These are phyloP conservation scores for Cladobotryum protrusum DNA, from an alignment of 2,329 filamentous ascomycete species.

Conservation along the genomic window DNA sequence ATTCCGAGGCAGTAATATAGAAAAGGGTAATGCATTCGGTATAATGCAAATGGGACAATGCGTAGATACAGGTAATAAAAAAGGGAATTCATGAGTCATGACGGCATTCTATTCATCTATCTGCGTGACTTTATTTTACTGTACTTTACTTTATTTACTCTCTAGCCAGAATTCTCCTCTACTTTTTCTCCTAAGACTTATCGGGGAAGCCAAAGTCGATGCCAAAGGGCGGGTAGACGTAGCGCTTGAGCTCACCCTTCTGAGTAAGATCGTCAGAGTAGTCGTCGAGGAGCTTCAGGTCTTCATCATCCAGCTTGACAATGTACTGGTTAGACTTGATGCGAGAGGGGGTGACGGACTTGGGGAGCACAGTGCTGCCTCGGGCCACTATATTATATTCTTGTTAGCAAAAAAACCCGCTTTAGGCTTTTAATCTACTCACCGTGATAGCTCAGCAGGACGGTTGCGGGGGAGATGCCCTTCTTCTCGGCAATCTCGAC, in stretches of 20 bases:
- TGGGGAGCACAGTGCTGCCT: constrained; percentile 65
- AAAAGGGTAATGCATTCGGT: no score
- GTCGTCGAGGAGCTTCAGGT: constrained; percentile 52
- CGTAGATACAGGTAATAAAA: no score
- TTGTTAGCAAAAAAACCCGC: background rate
- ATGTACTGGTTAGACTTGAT: constrained; percentile 66
- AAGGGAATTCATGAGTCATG: background rate
- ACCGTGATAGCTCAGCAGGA: constrained; percentile 70
- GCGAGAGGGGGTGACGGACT: constrained; percentile 61
- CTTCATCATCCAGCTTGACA: constrained; percentile 57
- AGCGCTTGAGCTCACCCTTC: constrained; percentile 51
- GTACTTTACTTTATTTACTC: no score
- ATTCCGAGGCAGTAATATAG: no score
- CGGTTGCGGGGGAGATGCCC: constrained; percentile 51
- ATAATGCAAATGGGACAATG: no score
- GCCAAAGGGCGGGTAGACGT: constrained; percentile 63
- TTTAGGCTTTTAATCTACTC: constrained; percentile 23
- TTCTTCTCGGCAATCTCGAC: constrained; percentile 60
- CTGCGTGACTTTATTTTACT: background rate
- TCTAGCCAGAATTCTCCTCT: background rate
- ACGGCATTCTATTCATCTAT: background rate
- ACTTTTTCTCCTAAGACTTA: constrained; percentile 46
- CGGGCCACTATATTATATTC: constrained; percentile 48
- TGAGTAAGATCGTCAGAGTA: constrained; percentile 46
- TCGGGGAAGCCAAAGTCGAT: constrained; percentile 69